These are phyloP conservation scores for Coemansia sp. DNA, from an alignment of 192 early-diverging fungal genomes.

Conservation along the genomic window DNA sequence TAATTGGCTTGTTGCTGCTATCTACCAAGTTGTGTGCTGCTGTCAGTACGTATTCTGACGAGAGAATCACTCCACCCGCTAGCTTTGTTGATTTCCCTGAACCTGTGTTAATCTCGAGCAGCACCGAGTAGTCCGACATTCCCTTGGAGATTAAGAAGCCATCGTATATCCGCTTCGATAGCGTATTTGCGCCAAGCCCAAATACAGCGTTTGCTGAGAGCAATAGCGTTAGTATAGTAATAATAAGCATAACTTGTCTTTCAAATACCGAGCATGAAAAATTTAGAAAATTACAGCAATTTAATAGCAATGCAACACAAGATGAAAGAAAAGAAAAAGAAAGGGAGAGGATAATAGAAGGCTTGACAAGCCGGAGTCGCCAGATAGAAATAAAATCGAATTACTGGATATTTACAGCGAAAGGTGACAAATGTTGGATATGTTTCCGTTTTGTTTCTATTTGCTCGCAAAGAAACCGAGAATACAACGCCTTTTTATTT, in stretches of 20 bases:
- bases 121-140: background rate
- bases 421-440: background rate
- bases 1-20: background rate
- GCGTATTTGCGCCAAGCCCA: background rate
- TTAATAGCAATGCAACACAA: background rate
- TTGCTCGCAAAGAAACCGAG: background rate
- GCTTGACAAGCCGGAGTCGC: too few species aligned
- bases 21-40: conserved; percentile 2
- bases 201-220: background rate
- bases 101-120: background rate
- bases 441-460: background rate
- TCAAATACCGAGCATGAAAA: background rate
- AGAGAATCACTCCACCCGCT: conserved; percentile 1
- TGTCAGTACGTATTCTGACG: background rate
- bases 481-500: too few species aligned
- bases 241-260: background rate
- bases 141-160: background rate
- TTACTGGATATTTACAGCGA: too few species aligned
- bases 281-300: background rate
- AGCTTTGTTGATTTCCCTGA: background rate
- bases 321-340: background rate
- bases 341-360: background rate
- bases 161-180: conserved; percentile 3
- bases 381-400: background rate
- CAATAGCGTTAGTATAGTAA: background rate